A percentile compares a stretch with the other conserved stretches of the same genome.
These are phyloP conservation scores for Solanum rostratum DNA, from an alignment of 257 asterid species.

Conservation along the genomic window DNA sequence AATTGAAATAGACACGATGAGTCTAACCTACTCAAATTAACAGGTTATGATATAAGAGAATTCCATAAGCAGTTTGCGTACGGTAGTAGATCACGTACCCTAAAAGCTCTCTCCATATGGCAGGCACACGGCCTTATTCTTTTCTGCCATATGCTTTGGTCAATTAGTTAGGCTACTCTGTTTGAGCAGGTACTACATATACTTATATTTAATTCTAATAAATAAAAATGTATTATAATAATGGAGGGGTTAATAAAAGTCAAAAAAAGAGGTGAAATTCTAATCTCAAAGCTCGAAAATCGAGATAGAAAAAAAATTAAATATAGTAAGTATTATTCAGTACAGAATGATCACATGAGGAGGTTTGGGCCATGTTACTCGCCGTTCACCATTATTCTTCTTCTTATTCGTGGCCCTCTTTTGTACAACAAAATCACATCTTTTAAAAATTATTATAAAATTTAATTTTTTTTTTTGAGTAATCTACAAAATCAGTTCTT, in stretches of 20 bases:
- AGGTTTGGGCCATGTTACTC: not conserved
- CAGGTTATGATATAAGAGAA: too few relatives aligned
- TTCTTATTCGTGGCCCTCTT: not conserved
- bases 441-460: not conserved
- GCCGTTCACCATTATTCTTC: not conserved
- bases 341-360: constrained; percentile 46
- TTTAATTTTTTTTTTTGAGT: not conserved
- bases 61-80: not conserved
- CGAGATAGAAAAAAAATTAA: not conserved
- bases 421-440: not conserved
- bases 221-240: not conserved
- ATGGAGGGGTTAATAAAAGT: constrained; percentile 19
- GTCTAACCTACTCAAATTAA: too few relatives aligned
- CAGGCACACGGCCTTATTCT: not conserved
- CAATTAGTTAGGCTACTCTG: not conserved
- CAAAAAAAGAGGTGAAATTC: constrained; percentile 37
- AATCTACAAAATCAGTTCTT: not conserved
- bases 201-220: too few relatives aligned
- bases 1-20: too few relatives aligned
- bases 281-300: constrained; percentile 43
- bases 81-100: not conserved
- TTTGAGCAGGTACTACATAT: not conserved
- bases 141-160: not conserved
- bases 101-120: not conserved
- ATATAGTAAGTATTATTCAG: not conserved